Evolutionary conservation across 2,329 filamentous ascomycete species (phyloP).

Genomic region (Aureobasidium sp.): DNA sequence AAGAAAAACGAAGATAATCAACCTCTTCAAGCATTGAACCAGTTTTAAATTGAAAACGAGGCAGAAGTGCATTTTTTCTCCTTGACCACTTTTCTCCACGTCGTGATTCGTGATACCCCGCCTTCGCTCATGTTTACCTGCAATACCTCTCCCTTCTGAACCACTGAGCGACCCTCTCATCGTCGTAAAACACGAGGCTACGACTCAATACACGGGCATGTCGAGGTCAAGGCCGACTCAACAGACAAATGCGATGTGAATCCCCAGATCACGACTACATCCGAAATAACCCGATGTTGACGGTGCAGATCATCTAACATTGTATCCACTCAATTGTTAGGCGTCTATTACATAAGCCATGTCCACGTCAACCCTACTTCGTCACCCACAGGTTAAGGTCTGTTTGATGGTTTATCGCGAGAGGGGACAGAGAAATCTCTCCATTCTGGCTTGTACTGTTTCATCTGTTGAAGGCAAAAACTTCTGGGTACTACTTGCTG

Average conservation of each 20-base stretch:
- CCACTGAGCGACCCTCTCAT: neutral
- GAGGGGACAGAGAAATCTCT: neutral
- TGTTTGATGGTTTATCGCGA: no score
- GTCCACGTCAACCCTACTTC: no score
- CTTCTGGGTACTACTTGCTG: conserved; percentile 3
- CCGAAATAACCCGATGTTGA: neutral
- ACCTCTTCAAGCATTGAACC: neutral
- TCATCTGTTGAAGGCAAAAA: conserved; percentile 4
- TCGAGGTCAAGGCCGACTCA: neutral
- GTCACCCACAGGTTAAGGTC: no score
- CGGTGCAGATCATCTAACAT: neutral
- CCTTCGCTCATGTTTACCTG: neutral
- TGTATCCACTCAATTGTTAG: no score
- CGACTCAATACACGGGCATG: neutral
- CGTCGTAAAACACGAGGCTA: neutral
- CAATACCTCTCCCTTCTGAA: neutral
- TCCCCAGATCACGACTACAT: neutral
- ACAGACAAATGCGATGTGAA: neutral
- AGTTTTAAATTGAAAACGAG: neutral
- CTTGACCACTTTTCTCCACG: neutral
- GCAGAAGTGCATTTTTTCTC: conserved; percentile 1
- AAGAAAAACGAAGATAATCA: neutral
- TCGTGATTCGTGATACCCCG: neutral
- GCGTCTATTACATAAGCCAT: no score
- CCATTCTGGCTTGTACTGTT: neutral